Evolutionary conservation across 1,284 basidiomycete genomes (phyloP).

Genomic region (Malassezia slooffiae): DNA sequence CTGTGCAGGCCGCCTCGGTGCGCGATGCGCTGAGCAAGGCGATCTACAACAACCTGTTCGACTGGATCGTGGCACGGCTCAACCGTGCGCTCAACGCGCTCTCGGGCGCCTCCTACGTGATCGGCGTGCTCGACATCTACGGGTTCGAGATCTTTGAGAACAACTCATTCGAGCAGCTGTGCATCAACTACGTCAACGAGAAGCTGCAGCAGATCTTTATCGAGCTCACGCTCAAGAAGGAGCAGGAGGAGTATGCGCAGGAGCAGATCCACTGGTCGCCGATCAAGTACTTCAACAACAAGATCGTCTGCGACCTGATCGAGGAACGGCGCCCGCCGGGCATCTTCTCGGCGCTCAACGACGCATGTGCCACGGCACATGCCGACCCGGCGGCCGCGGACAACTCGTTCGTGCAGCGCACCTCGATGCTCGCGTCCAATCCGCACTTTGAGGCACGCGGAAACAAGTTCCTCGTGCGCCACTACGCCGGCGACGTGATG

Average conservation of each 20-base stretch:
- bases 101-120: slow-evolving; percentile 63
- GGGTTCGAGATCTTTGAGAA: slow-evolving; percentile 96
- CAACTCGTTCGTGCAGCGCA: slow-evolving; percentile 89
- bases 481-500: slow-evolving; percentile 82
- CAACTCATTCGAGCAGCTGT: slow-evolving; percentile 97
- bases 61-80: slow-evolving; percentile 96
- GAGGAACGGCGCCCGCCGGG: slow-evolving; percentile 92
- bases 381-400: slow-evolving; percentile 94
- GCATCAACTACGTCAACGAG: slow-evolving; percentile 99
- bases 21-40: slow-evolving; percentile 90
- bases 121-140: slow-evolving; percentile 87
- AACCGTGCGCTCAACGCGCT: slow-evolving; percentile 92
- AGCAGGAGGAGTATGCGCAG: slow-evolving; percentile 96
- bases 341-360: slow-evolving; percentile 94
- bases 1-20: slow-evolving; percentile 75
- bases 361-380: slow-evolving; percentile 94
- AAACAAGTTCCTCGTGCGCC: slow-evolving; percentile 57
- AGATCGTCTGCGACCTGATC: slow-evolving; percentile 91
- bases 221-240: slow-evolving; percentile 93
- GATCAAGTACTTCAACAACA: slow-evolving; percentile 56
- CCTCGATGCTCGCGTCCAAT: slow-evolving; percentile 53
- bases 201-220: slow-evolving; percentile 95
- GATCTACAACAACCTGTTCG: slow-evolving; percentile 96
- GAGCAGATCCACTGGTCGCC: slow-evolving; percentile 99
- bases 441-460: slow-evolving; percentile 61